Base-by-base conservation (phyloP, 768 basidiomycete species). In the Termitomyces sp. region DNA sequence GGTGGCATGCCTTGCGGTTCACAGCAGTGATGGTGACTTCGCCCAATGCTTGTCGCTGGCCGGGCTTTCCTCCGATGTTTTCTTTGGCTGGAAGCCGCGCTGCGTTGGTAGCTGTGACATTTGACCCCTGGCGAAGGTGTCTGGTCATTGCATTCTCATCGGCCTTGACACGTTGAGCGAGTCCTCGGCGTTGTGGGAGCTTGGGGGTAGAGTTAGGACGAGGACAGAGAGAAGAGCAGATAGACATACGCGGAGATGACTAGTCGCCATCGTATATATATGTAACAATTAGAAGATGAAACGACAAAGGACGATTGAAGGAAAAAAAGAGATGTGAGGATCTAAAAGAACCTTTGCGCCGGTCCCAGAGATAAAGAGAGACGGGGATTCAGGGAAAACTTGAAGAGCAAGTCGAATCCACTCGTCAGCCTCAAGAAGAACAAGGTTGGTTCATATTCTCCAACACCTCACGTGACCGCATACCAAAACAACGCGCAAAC, bases 21-120 rank as follows among this genome's bases (percentile, higher is more conserved):
- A 90, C 82, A 55, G 87, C 85, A 59, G 82, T 82, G 50, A 82
- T 86, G 44, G 89, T 89, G 61, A 95, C 92, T 73, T 94, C 92
- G 57, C 85, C 83, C 49, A 95, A 79, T 40, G 86, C 91, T 32
- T 87, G 79, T 62, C 93, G 82, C 68, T 77, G 73, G 42, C 75
- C 78, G 34, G 74, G 75, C 77, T 92, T 93, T 62, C 77, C 71
- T 35, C 65, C 70, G 59, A 73, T 74, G 56, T 50, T 35, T n/a
- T 81, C 77, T 67, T 81, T 80, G 32, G 77, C 70, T 46, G 78
- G 64, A 62, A 81, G 74, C 52, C 86, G 83, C 56, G 80, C 74
- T 43, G 82, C 72, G 42, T 79, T 82, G 49, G 75, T 63, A 31
- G 74, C 63, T 35, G 76, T 67, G 62, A 72, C 73, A 61, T 75